Base-by-base conservation (phyloP, 2,329 filamentous ascomycete genomes). In the Colletotrichum sublineola region DNA sequence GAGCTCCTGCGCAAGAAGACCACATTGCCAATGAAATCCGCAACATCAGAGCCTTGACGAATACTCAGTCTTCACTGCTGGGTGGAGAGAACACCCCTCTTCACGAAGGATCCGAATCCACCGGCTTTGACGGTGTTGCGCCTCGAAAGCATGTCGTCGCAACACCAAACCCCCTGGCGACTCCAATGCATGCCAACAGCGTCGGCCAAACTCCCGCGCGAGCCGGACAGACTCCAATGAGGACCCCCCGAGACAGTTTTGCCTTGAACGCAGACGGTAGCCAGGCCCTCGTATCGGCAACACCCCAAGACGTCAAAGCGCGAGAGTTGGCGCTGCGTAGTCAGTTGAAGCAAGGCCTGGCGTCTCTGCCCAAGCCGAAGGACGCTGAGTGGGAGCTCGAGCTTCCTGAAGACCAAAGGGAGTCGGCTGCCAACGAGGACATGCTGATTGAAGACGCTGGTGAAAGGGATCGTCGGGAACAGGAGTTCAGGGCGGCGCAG, bases 111-210 rank as follows among this genome's bases (percentile, higher is more conserved):
- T 84, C 88, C 56, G 91, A 89, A 4, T 97, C 95, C 14, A 97
- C 95, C 8, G 95, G 95, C 0, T 97, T 98, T 77, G 93, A 96
- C 76, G 93, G 95, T 50, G 93, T 93, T 53, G 90, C 94, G 1
- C 95, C 96, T 48, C 90, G 94, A 69, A 92, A 91, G 78, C 93
- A 97, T 74, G 87, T 91, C 44, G 89, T 96, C 68, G 89, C 95
- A n/a, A 99, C 96, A 0, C 96, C 96, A 0, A 99, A 99, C 79
- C 96, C 96, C 0, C 88, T 99, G 85, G 95, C 96, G 0, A 99
- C 96, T 0, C 96, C 96, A 1, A 88, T 97, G 75, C 88, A 84
- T 52, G 82, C 85, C 1, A 89, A 88, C 73, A 93, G 90, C 33
- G 85, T 90, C 38, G 92, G 90, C 36, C 90, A 92, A 15, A 97